Conservation (phyloP, 192 early-diverging fungal genomes). For the Phlyctochytrium arcticum region DNA sequence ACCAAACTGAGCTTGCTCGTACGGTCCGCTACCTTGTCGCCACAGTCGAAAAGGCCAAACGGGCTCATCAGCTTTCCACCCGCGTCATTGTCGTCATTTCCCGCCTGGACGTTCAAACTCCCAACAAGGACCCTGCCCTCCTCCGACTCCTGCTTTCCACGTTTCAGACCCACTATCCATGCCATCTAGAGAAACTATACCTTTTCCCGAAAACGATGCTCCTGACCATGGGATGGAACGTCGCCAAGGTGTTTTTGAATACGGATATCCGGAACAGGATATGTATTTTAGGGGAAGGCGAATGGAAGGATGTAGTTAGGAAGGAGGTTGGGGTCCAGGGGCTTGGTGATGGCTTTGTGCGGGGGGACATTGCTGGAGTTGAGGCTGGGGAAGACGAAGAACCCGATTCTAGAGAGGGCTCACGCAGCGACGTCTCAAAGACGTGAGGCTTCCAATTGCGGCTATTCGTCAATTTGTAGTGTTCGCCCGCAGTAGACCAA, state of each 20-base stretch:
- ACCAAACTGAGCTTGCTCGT: not conserved
- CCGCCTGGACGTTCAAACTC: constrained; percentile 20
- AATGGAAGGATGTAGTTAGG: not conserved
- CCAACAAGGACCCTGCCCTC: constrained; percentile 27
- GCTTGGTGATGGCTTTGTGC: too few relatives aligned
- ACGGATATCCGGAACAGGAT: constrained; percentile 11
- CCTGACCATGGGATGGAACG: constrained; percentile 28
- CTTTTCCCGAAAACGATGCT: constrained; percentile 27
- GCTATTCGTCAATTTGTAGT: too few relatives aligned
- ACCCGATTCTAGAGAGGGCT: too few relatives aligned
- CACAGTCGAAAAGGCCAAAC: constrained; percentile 23
- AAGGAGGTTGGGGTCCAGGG: not conserved
- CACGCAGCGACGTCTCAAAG: too few relatives aligned
- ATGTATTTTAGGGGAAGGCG: constrained; percentile 9
- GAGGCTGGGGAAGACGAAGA: too few relatives aligned
- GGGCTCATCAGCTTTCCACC: constrained; percentile 3
- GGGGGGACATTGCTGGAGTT: too few relatives aligned
- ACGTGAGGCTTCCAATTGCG: too few relatives aligned
- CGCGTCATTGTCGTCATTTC: constrained; percentile 16
- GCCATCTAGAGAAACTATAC: constrained; percentile 21
- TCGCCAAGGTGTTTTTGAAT: constrained; percentile 30
- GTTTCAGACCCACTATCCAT: constrained; percentile 24
- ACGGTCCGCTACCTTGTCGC: constrained; percentile 24
- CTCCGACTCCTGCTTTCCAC: constrained; percentile 19
- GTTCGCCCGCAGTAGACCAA: too few relatives aligned